Conservation (phyloP, 495 filamentous ascomycete species). For the Lentithecium fluviatile region DNA sequence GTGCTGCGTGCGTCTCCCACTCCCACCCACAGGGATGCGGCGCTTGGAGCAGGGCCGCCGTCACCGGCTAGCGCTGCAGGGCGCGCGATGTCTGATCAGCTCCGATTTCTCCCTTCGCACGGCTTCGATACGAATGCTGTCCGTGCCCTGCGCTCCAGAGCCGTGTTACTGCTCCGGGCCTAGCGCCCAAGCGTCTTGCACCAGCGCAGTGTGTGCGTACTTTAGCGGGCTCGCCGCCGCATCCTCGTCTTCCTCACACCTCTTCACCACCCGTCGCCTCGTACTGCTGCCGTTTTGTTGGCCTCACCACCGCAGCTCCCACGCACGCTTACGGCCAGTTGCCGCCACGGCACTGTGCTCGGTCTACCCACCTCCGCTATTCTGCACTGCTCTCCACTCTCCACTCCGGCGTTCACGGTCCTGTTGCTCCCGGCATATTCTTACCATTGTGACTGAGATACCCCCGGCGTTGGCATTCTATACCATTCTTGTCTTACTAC, state of each 20-base stretch:
- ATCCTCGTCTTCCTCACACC: conserved; percentile 2
- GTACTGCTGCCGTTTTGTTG: conserved; percentile 30
- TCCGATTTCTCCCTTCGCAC: no score
- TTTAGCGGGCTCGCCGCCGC: conserved; percentile 3
- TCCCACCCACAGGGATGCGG: no score
- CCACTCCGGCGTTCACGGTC: conserved; percentile 36
- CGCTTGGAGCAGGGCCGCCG: no score
- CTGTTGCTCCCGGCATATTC: conserved; percentile 19
- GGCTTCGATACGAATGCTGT: no score
- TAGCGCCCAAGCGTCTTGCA: no score
- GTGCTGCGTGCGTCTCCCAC: no score
- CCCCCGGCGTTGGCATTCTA: conserved; percentile 25
- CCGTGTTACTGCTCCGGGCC: no score
- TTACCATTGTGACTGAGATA: conserved; percentile 33
- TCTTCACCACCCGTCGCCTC: background rate
- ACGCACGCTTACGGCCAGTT: conserved; percentile 37
- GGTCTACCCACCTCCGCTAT: conserved; percentile 17
- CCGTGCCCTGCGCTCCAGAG: no score
- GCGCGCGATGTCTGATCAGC: no score
- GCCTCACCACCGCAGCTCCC: conserved; percentile 18
- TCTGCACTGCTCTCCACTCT: conserved; percentile 16
- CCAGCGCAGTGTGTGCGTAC: background rate
- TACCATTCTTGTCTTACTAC: background rate
- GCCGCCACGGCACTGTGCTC: conserved; percentile 37
- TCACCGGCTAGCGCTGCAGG: no score